A percentile compares a stretch with the other conserved stretches of the same genome.
phyloP scores from a whole-genome alignment of 345 rosid species.

The Eucalyptus marginata region DNA sequence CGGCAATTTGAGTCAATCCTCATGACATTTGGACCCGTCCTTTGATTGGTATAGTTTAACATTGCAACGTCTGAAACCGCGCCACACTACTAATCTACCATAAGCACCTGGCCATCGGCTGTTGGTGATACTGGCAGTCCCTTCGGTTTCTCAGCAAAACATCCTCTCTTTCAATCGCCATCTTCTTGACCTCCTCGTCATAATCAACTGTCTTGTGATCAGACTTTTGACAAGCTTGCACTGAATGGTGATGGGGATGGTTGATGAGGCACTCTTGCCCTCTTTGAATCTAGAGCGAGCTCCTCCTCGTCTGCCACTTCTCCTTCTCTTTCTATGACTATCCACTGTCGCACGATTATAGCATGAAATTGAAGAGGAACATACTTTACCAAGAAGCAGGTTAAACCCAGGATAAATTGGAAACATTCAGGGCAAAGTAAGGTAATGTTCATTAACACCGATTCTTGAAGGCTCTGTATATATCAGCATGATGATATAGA shows the following conservation, averaged over 20 bases:
- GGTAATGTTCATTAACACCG: background rate
- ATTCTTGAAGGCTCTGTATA: background rate
- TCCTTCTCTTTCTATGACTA: background rate
- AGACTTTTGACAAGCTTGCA: background rate
- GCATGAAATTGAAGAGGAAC: background rate
- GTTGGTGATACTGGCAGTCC: background rate
- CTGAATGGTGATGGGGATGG: background rate
- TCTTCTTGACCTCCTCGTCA: background rate
- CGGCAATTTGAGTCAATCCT: background rate
- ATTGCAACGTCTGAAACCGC: background rate
- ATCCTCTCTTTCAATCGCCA: background rate
- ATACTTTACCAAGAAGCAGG: background rate
- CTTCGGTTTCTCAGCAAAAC: background rate
- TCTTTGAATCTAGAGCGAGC: background rate
- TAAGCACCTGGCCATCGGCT: background rate
- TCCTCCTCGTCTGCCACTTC: background rate
- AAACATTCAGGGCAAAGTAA: background rate
- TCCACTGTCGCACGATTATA: background rate
- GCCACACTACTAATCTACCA: background rate
- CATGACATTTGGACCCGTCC: background rate
- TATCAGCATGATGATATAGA: background rate
- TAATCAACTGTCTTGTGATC: background rate
- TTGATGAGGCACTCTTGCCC: background rate
- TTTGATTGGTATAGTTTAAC: background rate
- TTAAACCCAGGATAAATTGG: background rate